Percentiles rank a stretch among this genome's conserved stretches.
Evolutionary conservation across 169 alveolate species (phyloP).

Genomic region (Plasmodium fragile): DNA sequence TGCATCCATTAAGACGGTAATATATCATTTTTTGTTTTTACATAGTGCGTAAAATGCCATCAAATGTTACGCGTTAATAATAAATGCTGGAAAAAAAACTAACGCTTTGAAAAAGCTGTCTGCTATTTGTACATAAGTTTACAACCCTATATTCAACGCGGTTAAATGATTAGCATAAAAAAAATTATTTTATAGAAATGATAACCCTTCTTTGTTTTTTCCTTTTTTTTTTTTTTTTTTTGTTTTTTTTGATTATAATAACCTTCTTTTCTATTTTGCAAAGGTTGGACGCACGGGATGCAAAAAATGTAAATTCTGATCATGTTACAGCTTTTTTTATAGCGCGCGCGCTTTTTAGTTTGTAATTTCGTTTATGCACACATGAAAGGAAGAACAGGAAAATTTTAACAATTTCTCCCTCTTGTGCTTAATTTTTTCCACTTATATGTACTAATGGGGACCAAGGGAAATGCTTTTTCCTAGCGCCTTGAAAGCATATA

Average conservation of each 20-base stretch:
- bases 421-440: background rate
- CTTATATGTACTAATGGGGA: background rate
- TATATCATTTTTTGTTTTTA: background rate
- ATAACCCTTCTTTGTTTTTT: background rate
- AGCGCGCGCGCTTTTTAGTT: background rate
- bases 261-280: background rate
- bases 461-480: background rate
- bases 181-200: no score
- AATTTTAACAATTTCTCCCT: background rate
- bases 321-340: background rate
- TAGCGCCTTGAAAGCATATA: background rate
- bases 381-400: background rate
- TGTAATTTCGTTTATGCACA: background rate
- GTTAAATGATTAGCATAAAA: background rate
- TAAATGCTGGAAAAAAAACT: background rate
- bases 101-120: background rate
- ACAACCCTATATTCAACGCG: background rate
- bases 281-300: background rate
- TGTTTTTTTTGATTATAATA: background rate
- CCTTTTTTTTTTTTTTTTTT: background rate
- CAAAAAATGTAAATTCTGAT: background rate
- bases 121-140: background rate
- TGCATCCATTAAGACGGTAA: background rate
- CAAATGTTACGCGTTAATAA: background rate
- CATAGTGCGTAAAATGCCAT: background rate